Base-by-base conservation (phyloP, 2,329 filamentous ascomycete species). In the Colletotrichum zoysiae region DNA sequence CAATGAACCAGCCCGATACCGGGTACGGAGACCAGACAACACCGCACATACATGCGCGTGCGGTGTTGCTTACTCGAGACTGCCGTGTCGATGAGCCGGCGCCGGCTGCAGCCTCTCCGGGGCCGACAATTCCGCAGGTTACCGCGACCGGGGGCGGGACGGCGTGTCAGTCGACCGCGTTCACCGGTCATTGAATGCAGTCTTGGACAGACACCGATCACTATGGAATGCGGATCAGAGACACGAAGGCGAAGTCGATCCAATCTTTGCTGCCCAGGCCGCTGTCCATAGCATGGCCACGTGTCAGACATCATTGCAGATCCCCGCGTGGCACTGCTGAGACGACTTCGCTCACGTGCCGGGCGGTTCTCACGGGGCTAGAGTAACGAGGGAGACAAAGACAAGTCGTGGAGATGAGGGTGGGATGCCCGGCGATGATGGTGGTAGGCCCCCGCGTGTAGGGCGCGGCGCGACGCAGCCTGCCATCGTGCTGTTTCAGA, bases 401-500 rank as follows among this genome's bases (percentile, higher is more conserved):
- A 23, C 33, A 62, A 20, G 14, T 38, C 46, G 44, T 11, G 33
- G 38, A 44, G 35, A 51, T 42, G 33, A 38, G 14, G 40, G 23
- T 16, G 55, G 33, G 66, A 67, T 51, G 53, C n/a, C 30, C 51
- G 38, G 18, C n/a, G 26, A 42, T 35, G 26, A 42, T 35, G 48
- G 42, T 64, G 38, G 23, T 20, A 56, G 38, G 30, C 50, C 26
- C 40, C 53, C 58, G 59, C 65, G 42, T 63, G 46, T 58, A 12
- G 58, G 6, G 59, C 44, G 64, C 33, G 51, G n/a, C 23, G 30
- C 53, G 5, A 11, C 46, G 59, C n/a, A 53, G 65, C 44, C 33
- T 59, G 58, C 65, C 65, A 69, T 56, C 58, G 65, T 53, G 65
- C 33, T 23, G 65, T 69, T 71, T 71, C 59, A 69, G 30, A 30